Base-by-base conservation (phyloP, 768 basidiomycete genomes). In the Tylopilus plumbeoviolaceoides region DNA sequence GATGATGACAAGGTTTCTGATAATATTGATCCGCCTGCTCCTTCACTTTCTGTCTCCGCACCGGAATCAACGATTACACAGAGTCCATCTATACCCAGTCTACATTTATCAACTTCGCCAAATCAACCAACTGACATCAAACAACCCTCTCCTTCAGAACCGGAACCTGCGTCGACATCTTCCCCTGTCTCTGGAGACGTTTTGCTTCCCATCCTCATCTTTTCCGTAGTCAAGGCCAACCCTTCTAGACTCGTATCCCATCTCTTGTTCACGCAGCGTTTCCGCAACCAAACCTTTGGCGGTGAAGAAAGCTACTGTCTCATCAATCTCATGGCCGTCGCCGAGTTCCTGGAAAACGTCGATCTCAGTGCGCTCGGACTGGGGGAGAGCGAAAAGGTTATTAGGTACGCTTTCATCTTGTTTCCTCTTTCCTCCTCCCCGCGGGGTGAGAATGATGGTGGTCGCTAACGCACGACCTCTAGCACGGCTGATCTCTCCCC, bases 301-400 rank as follows among this genome's bases (percentile, higher is more conserved):
- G 82, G 84, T 1, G 93, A 98, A 63, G 90, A 91, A 62, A 85
- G 84, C 44, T 99, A 94, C 62, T 98, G 94, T 53, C 78, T 95
- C 38, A 89, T 98, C 67, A 98, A 97, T 69, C 75, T 97, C 36
- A 84, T 95, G 77, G 95, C 95, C 11, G 94, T 95, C 6, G 91
- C 90, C 1, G 95, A 98, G 65, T 99, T 98, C 67, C 75, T 98
- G 47, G 93, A 95, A 72, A 91, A 94, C 64, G 92, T 98, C 33
- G 93, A 98, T 71, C 75, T 97, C 51, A 85, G 79, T 8, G 81
- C 78, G 1, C 72, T 89, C 18, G 85, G 80, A 0, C 70, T 91
- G 7, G 81, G 78, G 7, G 83, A 85, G 47, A 78, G 78, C 31
- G 81, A 82, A 50, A 74, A 71, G 27, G 76, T 81, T 4, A 67